Evolutionary conservation across 805 yeast species (phyloP), one percentile per base, ranked within the genome.

Genomic region (Komagataella phaffii): DNA sequence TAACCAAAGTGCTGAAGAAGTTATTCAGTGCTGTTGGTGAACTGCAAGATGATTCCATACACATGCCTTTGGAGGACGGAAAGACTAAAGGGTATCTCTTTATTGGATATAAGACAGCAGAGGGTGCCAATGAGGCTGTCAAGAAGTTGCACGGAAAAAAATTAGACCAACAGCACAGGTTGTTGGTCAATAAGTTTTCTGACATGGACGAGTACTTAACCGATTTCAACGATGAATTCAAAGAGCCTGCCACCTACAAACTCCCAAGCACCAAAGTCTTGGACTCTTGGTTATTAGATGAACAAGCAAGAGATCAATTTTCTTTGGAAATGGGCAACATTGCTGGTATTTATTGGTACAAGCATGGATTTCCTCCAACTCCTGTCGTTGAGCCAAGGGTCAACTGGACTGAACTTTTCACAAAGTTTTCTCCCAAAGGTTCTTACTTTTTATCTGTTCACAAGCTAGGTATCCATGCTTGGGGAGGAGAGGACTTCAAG

Each of bases 391-490:
- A 85, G 62, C 84, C 89, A 61, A 80, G 96, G 69, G 74, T 76
- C 57, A 82, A 84, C 58, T 88, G 95, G 86, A 89, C 97, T 53
- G 82, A 88, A 54, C 83, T 88, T 55, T 89, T 83, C 60, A 86
- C 88, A 60, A 82, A 83, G 65, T 91, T 89, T 73, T 88, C 98
- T 49, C 96, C 97, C 63, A 82, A 81, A 69, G 99, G 99, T 67
- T 81, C 91, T 10, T 90, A 81, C 63, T 69, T 91, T 57, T 80
- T 87, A 59, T 83, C 97, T 1, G 76, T 89, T 60, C 97, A 91
- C 69, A 88, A 88, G 50, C 95, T 88, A 69, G 98, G 98, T 75
- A 81, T 89, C 53, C 95, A 88, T 66, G 79, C 91, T 24, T 93
- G 97, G 95, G 99, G 98, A 64, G 97, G 98, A 55, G 77, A 79